A percentile compares a stretch with the other conserved stretches of the same genome.
Conservation (phyloP, 2,329 filamentous ascomycete species). For the Celoporthe dispersa region DNA sequence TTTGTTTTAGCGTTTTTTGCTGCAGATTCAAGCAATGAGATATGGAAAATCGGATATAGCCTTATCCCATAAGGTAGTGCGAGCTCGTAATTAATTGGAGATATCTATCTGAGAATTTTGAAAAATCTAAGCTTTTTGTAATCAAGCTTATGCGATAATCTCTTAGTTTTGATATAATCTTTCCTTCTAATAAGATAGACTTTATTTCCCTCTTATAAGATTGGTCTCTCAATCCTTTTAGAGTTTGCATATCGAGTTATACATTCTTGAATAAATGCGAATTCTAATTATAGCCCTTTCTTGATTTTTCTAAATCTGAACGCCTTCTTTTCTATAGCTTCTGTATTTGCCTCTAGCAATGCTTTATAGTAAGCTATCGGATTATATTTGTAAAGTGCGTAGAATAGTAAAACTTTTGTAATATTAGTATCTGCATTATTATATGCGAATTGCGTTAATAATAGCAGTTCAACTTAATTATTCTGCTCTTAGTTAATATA, state of each 20-base stretch:
- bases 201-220: too few relatives aligned
- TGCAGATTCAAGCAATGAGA: neutral
- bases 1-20: neutral
- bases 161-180: neutral
- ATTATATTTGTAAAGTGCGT: neutral
- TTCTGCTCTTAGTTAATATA: too few relatives aligned
- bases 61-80: neutral
- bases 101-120: neutral
- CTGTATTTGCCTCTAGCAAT: constrained; percentile 1
- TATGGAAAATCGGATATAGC: neutral
- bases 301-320: neutral
- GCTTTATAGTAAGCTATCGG: constrained; percentile 16
- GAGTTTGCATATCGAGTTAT: too few relatives aligned
- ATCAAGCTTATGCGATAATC: neutral
- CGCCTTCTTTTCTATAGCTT: neutral
- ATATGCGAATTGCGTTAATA: too few relatives aligned
- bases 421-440: neutral
- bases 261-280: too few relatives aligned
- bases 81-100: neutral
- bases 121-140: neutral
- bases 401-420: neutral
- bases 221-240: neutral
- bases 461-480: too few relatives aligned
- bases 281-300: neutral
- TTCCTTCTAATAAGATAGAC: neutral